A percentile compares a stretch with the other conserved stretches of the same genome.
These are phyloP conservation scores for Ceratocystis albifundus DNA, from an alignment of 2,329 filamentous ascomycete genomes.

Conservation along the genomic window DNA sequence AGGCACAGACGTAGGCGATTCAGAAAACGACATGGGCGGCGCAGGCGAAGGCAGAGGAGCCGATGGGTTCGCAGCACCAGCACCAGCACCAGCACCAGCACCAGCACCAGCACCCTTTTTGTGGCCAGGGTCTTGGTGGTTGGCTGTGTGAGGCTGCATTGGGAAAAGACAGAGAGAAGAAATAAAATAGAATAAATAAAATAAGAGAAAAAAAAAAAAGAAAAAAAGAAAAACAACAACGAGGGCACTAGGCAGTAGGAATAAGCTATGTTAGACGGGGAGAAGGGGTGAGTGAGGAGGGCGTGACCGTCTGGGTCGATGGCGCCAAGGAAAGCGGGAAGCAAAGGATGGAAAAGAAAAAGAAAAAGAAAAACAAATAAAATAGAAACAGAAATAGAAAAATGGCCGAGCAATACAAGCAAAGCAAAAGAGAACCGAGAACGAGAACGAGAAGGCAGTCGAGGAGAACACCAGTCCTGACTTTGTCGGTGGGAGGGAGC, in stretches of 20 bases:
- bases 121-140: constrained; percentile 14
- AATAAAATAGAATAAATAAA: background rate
- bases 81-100: constrained; percentile 4
- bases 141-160: constrained; percentile 18
- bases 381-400: background rate
- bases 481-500: too few relatives aligned
- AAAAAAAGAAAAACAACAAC: background rate
- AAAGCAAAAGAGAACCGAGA: background rate
- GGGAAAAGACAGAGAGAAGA: constrained; percentile 2
- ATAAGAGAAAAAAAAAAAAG: background rate
- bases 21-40: constrained; percentile 3
- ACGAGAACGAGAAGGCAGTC: too few relatives aligned
- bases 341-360: background rate
- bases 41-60: constrained; percentile 7
- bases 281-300: too few relatives aligned
- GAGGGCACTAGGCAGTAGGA: background rate
- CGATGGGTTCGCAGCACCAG: background rate
- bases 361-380: background rate
- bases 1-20: constrained; percentile 10
- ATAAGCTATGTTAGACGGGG: background rate
- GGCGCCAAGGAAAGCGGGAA: background rate
- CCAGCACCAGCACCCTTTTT: constrained; percentile 10
- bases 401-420: background rate
- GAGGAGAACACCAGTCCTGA: too few relatives aligned
- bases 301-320: background rate